Conservation (phyloP, 2,329 filamentous ascomycete species). For the Apiospora rasikravindrae region DNA sequence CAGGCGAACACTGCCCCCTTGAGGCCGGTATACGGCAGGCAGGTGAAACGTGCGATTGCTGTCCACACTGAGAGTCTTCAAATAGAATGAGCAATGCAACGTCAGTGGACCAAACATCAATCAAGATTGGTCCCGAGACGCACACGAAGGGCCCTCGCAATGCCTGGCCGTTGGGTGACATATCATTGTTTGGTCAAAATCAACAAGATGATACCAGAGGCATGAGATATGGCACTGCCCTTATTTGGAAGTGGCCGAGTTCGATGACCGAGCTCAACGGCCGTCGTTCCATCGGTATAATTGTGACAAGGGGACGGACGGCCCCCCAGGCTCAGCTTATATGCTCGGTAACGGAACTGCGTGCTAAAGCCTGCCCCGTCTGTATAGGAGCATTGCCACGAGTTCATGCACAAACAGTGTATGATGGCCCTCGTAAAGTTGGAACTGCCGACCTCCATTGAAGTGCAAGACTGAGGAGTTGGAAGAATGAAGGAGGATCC, state of each 20-base stretch:
- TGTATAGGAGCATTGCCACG: neutral
- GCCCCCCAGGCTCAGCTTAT: neutral
- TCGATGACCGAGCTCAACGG: neutral
- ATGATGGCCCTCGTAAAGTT: neutral
- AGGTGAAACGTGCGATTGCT: neutral
- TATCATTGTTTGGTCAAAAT: neutral
- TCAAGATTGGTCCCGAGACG: neutral
- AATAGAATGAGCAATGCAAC: constrained; percentile 5
- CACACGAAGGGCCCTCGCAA: neutral
- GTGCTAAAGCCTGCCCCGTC: neutral
- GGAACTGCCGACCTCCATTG: neutral
- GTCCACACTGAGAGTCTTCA: neutral
- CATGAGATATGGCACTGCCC: neutral
- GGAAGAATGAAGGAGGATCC: neutral
- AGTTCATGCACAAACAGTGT: neutral
- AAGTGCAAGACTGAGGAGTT: neutral
- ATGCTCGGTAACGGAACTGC: neutral
- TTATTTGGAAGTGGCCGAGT: neutral
- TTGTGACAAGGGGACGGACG: neutral
- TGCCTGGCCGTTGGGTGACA: neutral
- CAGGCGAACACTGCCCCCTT: constrained; percentile 11
- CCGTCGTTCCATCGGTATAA: neutral
- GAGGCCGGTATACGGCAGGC: neutral
- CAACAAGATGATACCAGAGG: neutral
- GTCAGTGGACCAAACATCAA: neutral